These are phyloP conservation scores for Rutstroemia sp. DNA, from an alignment of 2,329 filamentous ascomycete genomes.

Conservation along the genomic window DNA sequence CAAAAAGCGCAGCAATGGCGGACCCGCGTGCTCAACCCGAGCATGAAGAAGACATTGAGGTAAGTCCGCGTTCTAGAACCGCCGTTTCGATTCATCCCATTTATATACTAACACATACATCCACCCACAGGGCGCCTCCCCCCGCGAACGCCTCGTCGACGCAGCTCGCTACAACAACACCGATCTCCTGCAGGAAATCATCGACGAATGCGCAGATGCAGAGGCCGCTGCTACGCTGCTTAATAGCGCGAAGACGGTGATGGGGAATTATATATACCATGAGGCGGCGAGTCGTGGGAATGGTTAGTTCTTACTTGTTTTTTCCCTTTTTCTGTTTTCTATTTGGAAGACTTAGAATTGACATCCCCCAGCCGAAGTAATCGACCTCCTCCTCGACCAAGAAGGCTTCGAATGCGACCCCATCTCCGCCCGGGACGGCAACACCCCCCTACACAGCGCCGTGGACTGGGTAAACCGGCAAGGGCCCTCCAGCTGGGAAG, in stretches of 20 bases:
- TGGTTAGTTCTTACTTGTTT: not conserved
- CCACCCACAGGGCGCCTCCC: conserved; percentile 66
- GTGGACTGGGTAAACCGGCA: conserved; percentile 70
- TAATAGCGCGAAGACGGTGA: conserved; percentile 67
- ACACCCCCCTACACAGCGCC: conserved; percentile 74
- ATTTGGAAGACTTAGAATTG: too few relatives aligned
- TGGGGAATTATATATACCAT: not conserved
- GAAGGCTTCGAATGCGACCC: conserved; percentile 81
- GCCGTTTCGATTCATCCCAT: not conserved
- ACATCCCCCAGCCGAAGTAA: conserved; percentile 62
- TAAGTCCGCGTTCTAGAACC: conserved; percentile 7
- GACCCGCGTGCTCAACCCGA: conserved; percentile 22
- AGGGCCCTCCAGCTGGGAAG: conserved; percentile 42
- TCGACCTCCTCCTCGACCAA: conserved; percentile 77
- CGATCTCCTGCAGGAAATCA: conserved; percentile 70
- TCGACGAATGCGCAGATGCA: conserved; percentile 59
- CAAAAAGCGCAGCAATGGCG: conserved; percentile 18
- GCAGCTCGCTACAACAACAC: conserved; percentile 90
- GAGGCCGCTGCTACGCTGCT: conserved; percentile 66
- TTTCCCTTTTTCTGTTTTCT: conserved; percentile 22
- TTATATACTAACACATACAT: not conserved
- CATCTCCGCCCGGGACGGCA: conserved; percentile 59
- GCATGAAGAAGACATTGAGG: conserved; percentile 25
- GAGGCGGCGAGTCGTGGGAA: not conserved
- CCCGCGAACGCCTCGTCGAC: conserved; percentile 80